These are phyloP conservation scores for Cnidoscolus chayamansa DNA, from an alignment of 441 rosid genomes.

Conservation along the genomic window DNA sequence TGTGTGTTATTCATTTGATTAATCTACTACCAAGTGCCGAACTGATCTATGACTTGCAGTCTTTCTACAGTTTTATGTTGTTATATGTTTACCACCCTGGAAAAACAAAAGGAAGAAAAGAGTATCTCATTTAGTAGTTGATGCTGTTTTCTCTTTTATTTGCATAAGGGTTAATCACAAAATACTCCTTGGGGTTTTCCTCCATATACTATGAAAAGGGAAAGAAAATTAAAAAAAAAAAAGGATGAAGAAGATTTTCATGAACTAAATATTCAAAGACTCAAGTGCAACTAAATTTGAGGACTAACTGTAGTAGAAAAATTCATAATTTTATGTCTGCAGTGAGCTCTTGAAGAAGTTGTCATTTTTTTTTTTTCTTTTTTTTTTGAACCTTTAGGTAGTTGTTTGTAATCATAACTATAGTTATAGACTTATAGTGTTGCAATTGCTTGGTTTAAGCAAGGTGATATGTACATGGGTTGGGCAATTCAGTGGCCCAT, in stretches of 20 bases:
- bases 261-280: no score
- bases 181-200: no score
- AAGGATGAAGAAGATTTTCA: no score
- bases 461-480: background rate
- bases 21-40: background rate
- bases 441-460: background rate
- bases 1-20: background rate
- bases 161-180: no score
- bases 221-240: no score
- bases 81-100: background rate
- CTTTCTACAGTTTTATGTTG: background rate
- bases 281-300: no score
- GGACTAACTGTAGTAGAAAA: no score
- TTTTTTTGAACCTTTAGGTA: no score
- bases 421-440: background rate
- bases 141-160: background rate
- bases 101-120: background rate
- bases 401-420: background rate
- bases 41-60: background rate
- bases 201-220: no score
- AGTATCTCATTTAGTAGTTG: background rate
- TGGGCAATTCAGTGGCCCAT: background rate
- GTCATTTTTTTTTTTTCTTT: no score
- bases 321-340: no score
- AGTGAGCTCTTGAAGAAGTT: no score